Evolutionary conservation across 176 grass and related monocot genomes (phyloP).

Genomic region (Bromus sterilis): DNA sequence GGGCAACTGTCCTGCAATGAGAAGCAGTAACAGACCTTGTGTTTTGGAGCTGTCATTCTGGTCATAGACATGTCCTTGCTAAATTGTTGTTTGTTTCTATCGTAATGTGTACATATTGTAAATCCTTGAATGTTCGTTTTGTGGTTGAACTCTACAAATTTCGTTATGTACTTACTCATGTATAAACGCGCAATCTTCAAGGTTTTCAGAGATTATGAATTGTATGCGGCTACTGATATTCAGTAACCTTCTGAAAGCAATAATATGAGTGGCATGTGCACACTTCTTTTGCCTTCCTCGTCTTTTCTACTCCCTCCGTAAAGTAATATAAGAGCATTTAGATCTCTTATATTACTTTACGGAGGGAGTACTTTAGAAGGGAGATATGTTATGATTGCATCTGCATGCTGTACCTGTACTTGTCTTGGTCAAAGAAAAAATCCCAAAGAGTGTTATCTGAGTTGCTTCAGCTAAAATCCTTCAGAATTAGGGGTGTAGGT

Average conservation of each 20-base stretch:
- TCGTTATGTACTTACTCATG: constrained; percentile 3
- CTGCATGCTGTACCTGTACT: no score
- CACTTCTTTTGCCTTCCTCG: background rate
- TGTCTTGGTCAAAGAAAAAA: no score
- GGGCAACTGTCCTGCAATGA: constrained; percentile 31
- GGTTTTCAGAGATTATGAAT: background rate
- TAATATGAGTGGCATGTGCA: no score
- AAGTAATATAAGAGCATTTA: no score
- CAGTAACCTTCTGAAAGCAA: no score
- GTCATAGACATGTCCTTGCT: background rate
- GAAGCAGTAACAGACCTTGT: constrained; percentile 15
- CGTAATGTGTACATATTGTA: constrained; percentile 12
- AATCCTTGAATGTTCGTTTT: background rate
- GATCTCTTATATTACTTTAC: no score
- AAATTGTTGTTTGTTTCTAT: background rate
- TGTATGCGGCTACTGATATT: background rate
- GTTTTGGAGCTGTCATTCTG: background rate
- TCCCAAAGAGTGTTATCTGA: no score
- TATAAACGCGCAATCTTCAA: background rate
- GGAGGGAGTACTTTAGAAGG: no score
- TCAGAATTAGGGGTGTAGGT: no score
- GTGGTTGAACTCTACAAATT: background rate
- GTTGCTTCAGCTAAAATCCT: no score
- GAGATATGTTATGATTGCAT: no score
- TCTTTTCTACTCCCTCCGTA: no score